These are phyloP conservation scores for Jackrogersella minutella DNA, from an alignment of 495 filamentous ascomycete species.

Conservation along the genomic window DNA sequence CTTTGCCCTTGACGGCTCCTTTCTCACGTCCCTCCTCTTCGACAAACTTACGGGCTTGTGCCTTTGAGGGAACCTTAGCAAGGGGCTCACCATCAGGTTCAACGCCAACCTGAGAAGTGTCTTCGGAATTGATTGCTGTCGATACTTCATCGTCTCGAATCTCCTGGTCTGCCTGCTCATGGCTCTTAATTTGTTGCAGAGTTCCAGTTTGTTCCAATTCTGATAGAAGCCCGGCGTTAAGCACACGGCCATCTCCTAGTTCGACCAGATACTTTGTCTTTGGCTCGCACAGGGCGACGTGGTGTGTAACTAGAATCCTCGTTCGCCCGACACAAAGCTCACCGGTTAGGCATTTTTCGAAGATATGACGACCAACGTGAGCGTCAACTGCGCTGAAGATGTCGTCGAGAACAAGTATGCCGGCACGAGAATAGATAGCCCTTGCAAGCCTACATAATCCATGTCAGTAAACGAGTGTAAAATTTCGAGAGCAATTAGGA, in stretches of 20 bases:
- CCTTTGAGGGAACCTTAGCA: slow-evolving; percentile 54
- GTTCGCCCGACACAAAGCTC: slow-evolving; percentile 73
- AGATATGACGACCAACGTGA: slow-evolving; percentile 80
- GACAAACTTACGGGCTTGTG: slow-evolving; percentile 67
- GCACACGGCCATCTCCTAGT: slow-evolving; percentile 70
- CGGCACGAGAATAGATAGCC: slow-evolving; percentile 81
- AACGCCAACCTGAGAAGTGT: slow-evolving; percentile 37
- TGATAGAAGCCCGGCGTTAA: slow-evolving; percentile 66
- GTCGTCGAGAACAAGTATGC: slow-evolving; percentile 81
- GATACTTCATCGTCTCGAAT: slow-evolving; percentile 54
- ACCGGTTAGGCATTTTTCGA: slow-evolving; percentile 76
- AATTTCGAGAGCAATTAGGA: background rate
- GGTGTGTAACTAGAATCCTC: slow-evolving; percentile 82
- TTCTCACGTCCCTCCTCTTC: slow-evolving; percentile 75
- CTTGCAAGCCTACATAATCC: slow-evolving; percentile 62
- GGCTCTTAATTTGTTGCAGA: slow-evolving; percentile 66
- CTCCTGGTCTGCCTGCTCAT: slow-evolving; percentile 57
- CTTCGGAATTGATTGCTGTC: slow-evolving; percentile 59
- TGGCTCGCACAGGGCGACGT: slow-evolving; percentile 74
- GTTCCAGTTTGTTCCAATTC: slow-evolving; percentile 64
- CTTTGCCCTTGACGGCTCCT: slow-evolving; percentile 66
- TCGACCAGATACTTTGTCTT: slow-evolving; percentile 75
- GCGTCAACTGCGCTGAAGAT: slow-evolving; percentile 81
- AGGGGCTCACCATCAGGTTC: slow-evolving; percentile 49
- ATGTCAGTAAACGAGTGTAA: background rate